phyloP scores from a whole-genome alignment of 2,329 filamentous ascomycete species.

The Rutstroemia sp. region DNA sequence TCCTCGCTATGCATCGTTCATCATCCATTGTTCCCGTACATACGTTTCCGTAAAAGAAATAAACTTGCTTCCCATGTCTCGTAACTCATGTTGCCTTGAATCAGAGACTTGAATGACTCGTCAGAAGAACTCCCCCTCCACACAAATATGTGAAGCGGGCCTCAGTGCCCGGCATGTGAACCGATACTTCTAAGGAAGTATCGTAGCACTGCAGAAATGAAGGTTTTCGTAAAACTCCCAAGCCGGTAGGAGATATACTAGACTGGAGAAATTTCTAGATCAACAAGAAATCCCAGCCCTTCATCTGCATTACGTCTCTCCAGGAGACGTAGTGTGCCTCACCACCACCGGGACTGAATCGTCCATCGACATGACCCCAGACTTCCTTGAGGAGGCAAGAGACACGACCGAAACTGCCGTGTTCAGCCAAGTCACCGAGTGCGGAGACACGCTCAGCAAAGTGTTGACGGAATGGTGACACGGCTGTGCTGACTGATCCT shows the following conservation, averaged over 20 bases:
- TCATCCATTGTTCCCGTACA: not conserved
- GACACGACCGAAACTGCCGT: constrained; percentile 82
- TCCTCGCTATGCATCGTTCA: constrained; percentile 1
- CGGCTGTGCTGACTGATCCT: constrained; percentile 67
- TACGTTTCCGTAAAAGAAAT: constrained; percentile 3
- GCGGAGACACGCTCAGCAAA: constrained; percentile 68
- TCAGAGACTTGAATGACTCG: not conserved
- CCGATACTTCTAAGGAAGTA: not conserved
- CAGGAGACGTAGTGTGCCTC: constrained; percentile 72
- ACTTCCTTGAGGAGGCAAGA: constrained; percentile 71
- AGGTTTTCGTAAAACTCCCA: constrained; percentile 14
- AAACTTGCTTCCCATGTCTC: not conserved
- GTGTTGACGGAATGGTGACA: constrained; percentile 68
- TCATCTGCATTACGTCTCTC: constrained; percentile 87
- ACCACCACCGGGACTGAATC: constrained; percentile 30
- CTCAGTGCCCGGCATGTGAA: constrained; percentile 3
- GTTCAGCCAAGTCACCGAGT: constrained; percentile 69
- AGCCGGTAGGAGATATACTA: constrained; percentile 17
- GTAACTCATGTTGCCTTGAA: constrained; percentile 5
- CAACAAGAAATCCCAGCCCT: constrained; percentile 87
- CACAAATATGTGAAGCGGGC: not conserved
- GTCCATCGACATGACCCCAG: constrained; percentile 66
- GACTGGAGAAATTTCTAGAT: constrained; percentile 47
- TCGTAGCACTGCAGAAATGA: constrained; percentile 6
- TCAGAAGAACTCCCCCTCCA: not conserved